Conservation (phyloP, 768 basidiomycete genomes). For the Cystofilobasidium macerans region DNA sequence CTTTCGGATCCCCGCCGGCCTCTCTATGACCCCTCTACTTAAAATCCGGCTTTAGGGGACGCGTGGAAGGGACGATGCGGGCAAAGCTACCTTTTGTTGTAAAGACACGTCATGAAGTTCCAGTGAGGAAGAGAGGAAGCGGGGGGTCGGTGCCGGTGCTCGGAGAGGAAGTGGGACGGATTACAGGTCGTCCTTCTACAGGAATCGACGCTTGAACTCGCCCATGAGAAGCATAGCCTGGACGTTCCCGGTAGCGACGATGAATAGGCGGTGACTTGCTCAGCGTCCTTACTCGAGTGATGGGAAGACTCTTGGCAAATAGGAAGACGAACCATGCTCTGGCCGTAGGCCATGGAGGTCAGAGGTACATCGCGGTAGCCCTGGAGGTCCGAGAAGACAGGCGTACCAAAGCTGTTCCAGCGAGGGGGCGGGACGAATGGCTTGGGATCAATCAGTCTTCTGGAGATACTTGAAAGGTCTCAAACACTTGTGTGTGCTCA, state of each 20-base stretch:
- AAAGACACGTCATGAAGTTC: too few species aligned
- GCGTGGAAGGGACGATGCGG: too few species aligned
- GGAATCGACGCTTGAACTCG: conserved; percentile 2
- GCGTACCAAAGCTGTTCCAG: conserved; percentile 43
- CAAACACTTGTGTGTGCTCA: too few species aligned
- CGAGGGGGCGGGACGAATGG: not conserved
- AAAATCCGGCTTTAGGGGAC: too few species aligned
- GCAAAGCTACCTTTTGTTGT: too few species aligned
- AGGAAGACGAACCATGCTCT: conserved; percentile 43
- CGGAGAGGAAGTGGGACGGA: too few species aligned
- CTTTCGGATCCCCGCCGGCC: too few species aligned
- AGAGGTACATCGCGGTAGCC: conserved; percentile 47
- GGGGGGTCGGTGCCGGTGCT: not conserved
- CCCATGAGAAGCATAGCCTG: conserved; percentile 4
- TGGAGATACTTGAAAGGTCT: too few species aligned
- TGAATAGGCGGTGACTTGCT: not conserved
- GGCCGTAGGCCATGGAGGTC: conserved; percentile 52
- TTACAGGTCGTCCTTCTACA: not conserved
- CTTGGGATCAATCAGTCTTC: not conserved
- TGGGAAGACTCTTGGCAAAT: not conserved
- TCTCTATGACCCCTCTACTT: too few species aligned
- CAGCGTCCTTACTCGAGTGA: not conserved
- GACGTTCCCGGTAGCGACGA: not conserved
- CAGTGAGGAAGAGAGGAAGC: not conserved
- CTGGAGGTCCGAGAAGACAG: conserved; percentile 45